Evolutionary conservation across 352 stramenopile genomes (phyloP).

Genomic region (Phytopythium cucurbitacearum): DNA sequence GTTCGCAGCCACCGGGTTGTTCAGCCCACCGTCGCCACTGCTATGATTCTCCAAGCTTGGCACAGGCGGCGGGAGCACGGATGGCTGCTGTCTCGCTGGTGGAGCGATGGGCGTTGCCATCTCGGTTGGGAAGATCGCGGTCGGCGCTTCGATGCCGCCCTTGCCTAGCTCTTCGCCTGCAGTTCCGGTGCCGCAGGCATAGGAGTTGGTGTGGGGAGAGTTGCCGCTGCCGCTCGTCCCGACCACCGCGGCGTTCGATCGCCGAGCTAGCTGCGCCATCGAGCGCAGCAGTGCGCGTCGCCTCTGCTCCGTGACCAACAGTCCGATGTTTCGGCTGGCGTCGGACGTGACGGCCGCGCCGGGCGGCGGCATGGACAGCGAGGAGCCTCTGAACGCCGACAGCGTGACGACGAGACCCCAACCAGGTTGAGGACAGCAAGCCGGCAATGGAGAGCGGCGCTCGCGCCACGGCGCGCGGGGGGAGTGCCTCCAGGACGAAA

Average conservation of each 20-base stretch:
- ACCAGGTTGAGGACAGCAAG: too few species aligned
- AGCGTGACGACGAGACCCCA: too few species aligned
- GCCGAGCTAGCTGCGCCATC: constrained; percentile 30
- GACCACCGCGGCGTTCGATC: constrained; percentile 6
- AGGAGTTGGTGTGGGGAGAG: not conserved
- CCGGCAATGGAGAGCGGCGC: too few species aligned
- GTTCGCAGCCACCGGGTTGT: constrained; percentile 9
- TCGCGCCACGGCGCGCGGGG: too few species aligned
- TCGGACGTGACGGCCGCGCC: too few species aligned
- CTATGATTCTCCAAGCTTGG: constrained; percentile 7
- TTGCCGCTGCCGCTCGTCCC: constrained; percentile 3
- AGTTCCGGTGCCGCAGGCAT: not conserved
- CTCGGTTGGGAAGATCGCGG: constrained; percentile 2
- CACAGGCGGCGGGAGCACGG: constrained; percentile 9
- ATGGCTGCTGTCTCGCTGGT: constrained; percentile 3
- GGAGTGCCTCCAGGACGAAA: too few species aligned
- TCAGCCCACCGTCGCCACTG: too few species aligned
- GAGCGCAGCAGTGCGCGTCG: constrained; percentile 27
- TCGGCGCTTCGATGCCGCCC: not conserved
- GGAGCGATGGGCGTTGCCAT: constrained; percentile 5
- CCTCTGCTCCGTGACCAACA: constrained; percentile 29
- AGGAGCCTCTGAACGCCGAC: too few species aligned
- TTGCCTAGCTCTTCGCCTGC: not conserved
- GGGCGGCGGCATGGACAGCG: too few species aligned
- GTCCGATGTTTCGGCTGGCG: constrained; percentile 19